Conservation (phyloP, 768 basidiomycete species). For the Russula sp. region DNA sequence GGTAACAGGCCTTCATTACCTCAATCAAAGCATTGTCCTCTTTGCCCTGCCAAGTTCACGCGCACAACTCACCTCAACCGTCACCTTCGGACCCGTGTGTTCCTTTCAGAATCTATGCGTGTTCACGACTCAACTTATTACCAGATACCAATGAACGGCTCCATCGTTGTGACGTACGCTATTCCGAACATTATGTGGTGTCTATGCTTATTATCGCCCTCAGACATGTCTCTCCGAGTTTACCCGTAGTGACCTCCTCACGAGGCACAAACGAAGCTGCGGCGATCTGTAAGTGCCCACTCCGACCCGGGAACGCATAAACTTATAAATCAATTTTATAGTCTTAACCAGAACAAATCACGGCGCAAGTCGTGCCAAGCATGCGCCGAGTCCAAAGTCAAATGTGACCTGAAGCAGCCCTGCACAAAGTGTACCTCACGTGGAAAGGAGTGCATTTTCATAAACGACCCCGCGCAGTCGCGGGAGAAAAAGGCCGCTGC, state of each 20-base stretch:
- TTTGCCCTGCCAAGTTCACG: conserved; percentile 66
- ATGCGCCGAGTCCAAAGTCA: conserved; percentile 66
- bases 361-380: conserved; percentile 63
- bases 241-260: conserved; percentile 62
- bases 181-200: not conserved
- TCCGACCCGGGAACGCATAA: not conserved
- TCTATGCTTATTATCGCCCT: conserved; percentile 13
- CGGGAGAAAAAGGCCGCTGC: conserved; percentile 30
- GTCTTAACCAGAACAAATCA: conserved; percentile 49
- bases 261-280: conserved; percentile 63
- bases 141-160: conserved; percentile 62
- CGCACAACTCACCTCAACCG: conserved; percentile 65
- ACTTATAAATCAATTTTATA: not conserved
- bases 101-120: not conserved
- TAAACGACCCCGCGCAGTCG: conserved; percentile 31
- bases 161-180: conserved; percentile 56
- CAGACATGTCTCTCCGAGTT: conserved; percentile 65
- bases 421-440: conserved; percentile 60
- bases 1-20: conserved; percentile 63
- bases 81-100: conserved; percentile 61
- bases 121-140: conserved; percentile 5
- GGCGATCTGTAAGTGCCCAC: conserved; percentile 52
- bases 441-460: conserved; percentile 57
- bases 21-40: conserved; percentile 59
- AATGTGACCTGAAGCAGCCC: conserved; percentile 60